Percentiles rank a stretch among this genome's conserved stretches.
Conservation (phyloP, 1,284 basidiomycete genomes). For the Sporisorium sorghi region DNA sequence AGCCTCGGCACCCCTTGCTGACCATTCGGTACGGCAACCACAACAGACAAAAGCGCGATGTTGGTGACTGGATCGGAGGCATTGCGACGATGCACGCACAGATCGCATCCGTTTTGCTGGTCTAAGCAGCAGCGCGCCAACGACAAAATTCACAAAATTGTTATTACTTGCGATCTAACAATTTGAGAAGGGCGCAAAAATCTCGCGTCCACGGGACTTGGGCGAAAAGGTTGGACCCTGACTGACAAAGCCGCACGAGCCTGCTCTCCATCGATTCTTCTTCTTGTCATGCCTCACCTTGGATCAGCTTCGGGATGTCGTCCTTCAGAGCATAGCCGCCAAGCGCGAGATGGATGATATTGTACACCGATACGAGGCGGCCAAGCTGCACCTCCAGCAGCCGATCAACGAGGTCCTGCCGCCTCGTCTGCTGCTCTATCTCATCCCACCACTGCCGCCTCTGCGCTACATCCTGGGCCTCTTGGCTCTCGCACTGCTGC, state of each 20-base stretch:
- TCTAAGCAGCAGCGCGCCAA: background rate
- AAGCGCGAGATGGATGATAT: conserved; percentile 16
- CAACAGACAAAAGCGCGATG: background rate
- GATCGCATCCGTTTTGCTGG: background rate
- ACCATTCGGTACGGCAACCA: background rate
- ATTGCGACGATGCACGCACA: background rate
- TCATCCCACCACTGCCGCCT: conserved; percentile 37
- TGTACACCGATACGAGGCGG: conserved; percentile 16
- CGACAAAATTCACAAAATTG: background rate
- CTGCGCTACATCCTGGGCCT: conserved; percentile 7
- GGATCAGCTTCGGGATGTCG: too few relatives aligned
- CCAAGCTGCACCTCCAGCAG: conserved; percentile 21
- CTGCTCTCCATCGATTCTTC: background rate
- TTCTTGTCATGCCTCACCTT: background rate
- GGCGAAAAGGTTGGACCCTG: conserved; percentile 6
- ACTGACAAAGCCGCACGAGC: background rate
- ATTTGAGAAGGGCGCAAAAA: background rate
- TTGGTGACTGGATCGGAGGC: background rate
- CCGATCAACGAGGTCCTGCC: conserved; percentile 48
- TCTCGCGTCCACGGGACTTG: background rate
- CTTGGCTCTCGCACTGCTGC: background rate
- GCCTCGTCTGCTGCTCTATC: conserved; percentile 34
- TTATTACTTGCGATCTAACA: too few relatives aligned
- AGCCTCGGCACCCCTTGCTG: background rate
- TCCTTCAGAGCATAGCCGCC: too few relatives aligned